Base-by-base conservation (phyloP, 306 rosid species). In the Inga laurina region DNA sequence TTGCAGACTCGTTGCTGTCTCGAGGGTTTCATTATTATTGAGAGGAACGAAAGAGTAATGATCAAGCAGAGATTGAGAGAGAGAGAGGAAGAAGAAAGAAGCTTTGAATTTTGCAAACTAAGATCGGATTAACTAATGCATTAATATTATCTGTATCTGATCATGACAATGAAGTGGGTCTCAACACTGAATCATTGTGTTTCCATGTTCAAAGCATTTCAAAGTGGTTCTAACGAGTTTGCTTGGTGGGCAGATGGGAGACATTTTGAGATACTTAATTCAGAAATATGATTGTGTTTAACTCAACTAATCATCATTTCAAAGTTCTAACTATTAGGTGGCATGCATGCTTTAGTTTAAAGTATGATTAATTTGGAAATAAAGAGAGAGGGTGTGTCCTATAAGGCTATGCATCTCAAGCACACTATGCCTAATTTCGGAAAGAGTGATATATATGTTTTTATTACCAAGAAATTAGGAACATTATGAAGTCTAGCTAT, bases 1-100 rank as follows among this genome's bases (percentile, higher is more conserved):
- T 73, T 87, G 91, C 89, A 86, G 59, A 89, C 90, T 86, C 90
- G 85, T 83, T 84, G 85, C 49, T 90, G 87, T 86, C 88, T 91
- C 69, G 90, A 85, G 77, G 86, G 79, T 88, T 56, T 93, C 98
- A 90, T 93, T 88, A 68, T 77, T 57, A 22, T 59, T 57, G 30
- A 16, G 64, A 57, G 7, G 19, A 73, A 39, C 43, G 10, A 7
- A 54, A 6, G 61, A 54, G 21, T 18, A 39, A 39, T 46, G 13
- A 46, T 46, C 22, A 74, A 83, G 74, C 44, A 45, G 48, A 57
- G 61, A 54, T 54, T 54, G 27, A 76, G 73, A 35, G 34, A 51
- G 57, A 54, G 62, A 52, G 57, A 52, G n/a, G 57, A 52, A 3
- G 57, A 52, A 14, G 74, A 48, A 37, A 41, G 70, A 15, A 64